phyloP scores from a whole-genome alignment of 2,329 filamentous ascomycete genomes.

The Fusarium nurragi region DNA sequence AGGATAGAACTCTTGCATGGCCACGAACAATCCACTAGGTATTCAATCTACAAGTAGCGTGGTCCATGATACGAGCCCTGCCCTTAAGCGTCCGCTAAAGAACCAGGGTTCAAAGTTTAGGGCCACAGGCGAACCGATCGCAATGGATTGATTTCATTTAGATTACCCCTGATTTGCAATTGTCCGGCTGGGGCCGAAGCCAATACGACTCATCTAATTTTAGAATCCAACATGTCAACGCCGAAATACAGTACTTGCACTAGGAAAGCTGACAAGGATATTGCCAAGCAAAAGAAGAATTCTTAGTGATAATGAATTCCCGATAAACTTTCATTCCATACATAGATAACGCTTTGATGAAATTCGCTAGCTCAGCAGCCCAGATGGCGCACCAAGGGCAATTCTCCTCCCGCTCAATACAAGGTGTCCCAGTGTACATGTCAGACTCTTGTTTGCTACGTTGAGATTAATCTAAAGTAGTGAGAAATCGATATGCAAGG shows the following conservation, averaged over 20 bases:
- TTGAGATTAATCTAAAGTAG: too few relatives aligned
- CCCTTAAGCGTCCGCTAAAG: not conserved
- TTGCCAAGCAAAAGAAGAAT: not conserved
- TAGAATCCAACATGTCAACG: conserved; percentile 6
- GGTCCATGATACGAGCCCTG: not conserved
- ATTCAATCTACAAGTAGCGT: not conserved
- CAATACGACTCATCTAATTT: conserved; percentile 7
- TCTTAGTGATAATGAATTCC: too few relatives aligned
- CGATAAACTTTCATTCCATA: too few relatives aligned
- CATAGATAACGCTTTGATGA: too few relatives aligned
- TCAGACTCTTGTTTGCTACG: not conserved
- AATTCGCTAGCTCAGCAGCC: too few relatives aligned
- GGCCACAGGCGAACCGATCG: not conserved
- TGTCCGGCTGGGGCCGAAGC: not conserved
- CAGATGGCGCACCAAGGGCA: not conserved
- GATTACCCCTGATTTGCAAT: conserved; percentile 1
- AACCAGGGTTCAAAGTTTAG: not conserved
- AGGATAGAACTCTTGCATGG: not conserved
- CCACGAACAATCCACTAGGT: not conserved
- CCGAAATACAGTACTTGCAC: not conserved
- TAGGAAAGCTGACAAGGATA: not conserved
- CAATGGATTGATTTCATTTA: not conserved
- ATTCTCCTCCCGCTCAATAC: not conserved
- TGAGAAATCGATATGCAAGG: not conserved
- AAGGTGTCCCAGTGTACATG: not conserved